phyloP scores from a whole-genome alignment of 106 monocot species.

The Phalaenopsis equestris region DNA sequence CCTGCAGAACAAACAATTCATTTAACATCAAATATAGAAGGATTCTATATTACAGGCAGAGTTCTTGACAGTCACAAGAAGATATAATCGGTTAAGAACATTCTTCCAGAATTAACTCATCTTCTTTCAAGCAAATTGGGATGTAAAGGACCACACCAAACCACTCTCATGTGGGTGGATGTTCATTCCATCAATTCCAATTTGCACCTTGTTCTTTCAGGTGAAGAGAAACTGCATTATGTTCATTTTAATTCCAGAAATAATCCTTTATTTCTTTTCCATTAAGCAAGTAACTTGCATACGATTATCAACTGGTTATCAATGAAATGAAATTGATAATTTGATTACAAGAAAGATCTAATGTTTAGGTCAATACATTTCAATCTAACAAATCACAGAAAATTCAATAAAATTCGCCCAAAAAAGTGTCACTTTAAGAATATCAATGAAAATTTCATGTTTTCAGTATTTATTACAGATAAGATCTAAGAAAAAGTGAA shows the following conservation, averaged over 20 bases:
- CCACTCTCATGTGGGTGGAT: background rate
- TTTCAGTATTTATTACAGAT: background rate
- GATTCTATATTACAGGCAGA: background rate
- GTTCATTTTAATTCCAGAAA: background rate
- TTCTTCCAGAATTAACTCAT: background rate
- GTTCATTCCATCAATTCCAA: background rate
- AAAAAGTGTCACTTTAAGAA: background rate
- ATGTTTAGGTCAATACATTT: background rate
- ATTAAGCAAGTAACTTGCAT: background rate
- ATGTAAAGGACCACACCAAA: background rate
- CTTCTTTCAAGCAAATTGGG: background rate
- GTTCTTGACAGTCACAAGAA: background rate
- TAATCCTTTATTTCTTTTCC: background rate
- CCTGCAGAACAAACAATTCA: background rate
- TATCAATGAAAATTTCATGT: background rate
- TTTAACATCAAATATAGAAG: background rate
- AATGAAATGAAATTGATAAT: background rate
- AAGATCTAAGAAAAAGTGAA: background rate
- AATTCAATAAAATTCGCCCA: background rate
- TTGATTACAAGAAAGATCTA: background rate
- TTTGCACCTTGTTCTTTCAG: background rate
- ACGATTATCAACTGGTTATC: background rate
- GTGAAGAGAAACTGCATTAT: background rate
- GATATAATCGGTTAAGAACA: background rate
- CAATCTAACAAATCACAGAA: background rate